Evolutionary conservation across 441 rosid species (phyloP).

Genomic region (Erysimum cheiri): DNA sequence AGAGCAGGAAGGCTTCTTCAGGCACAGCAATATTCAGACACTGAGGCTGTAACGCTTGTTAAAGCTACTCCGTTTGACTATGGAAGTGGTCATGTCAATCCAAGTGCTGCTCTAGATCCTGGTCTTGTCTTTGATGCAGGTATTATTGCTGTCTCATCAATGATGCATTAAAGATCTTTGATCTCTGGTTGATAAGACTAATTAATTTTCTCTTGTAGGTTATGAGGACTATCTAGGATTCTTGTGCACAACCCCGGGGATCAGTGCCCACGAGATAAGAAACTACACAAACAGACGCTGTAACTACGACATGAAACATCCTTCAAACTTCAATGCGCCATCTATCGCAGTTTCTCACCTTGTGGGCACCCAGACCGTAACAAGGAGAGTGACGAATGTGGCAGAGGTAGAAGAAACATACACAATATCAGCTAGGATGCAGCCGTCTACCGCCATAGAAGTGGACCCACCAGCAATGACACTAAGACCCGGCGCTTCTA

Average conservation of each 20-base stretch:
- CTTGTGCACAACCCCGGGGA: slow-evolving; percentile 93
- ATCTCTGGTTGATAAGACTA: background rate
- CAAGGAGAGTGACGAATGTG: slow-evolving; percentile 79
- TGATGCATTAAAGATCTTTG: slow-evolving; percentile 2
- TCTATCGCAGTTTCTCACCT: slow-evolving; percentile 86
- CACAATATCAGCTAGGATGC: slow-evolving; percentile 77
- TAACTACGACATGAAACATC: slow-evolving; percentile 77
- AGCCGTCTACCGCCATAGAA: slow-evolving; percentile 80
- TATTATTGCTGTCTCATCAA: slow-evolving; percentile 25
- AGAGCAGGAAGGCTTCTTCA: slow-evolving; percentile 94
- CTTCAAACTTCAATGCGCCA: slow-evolving; percentile 85
- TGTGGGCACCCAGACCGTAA: slow-evolving; percentile 61
- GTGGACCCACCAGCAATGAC: slow-evolving; percentile 88
- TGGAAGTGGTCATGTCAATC: slow-evolving; percentile 96
- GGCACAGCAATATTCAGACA: slow-evolving; percentile 89
- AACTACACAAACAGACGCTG: slow-evolving; percentile 77
- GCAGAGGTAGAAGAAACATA: slow-evolving; percentile 82
- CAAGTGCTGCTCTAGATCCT: slow-evolving; percentile 94
- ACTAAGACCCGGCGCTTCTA: slow-evolving; percentile 64
- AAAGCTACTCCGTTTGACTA: slow-evolving; percentile 92
- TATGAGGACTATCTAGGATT: slow-evolving; percentile 87
- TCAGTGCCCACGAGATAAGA: slow-evolving; percentile 69
- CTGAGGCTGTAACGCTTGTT: slow-evolving; percentile 74
- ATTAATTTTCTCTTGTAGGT: slow-evolving; percentile 47
- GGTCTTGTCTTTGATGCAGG: slow-evolving; percentile 98